Evolutionary conservation across 2,329 filamentous ascomycete genomes (phyloP).

Genomic region (Xylogone sp.): DNA sequence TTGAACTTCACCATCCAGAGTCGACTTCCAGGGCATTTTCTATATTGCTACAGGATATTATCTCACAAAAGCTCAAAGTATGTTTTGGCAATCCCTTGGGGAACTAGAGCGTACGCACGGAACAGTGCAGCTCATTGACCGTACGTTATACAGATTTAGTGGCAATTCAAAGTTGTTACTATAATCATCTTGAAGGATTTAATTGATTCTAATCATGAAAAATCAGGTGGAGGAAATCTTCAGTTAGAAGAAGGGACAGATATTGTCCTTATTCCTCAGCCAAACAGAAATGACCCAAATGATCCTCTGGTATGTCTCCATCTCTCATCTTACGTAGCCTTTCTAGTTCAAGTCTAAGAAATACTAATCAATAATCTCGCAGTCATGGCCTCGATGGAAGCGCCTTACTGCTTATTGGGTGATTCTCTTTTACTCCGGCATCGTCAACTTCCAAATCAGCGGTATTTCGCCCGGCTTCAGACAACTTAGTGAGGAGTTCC

Average conservation of each 20-base stretch:
- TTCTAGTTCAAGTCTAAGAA: background rate
- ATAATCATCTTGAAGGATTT: too few relatives aligned
- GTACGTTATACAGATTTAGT: too few relatives aligned
- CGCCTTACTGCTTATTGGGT: background rate
- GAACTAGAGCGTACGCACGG: too few relatives aligned
- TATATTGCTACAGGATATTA: too few relatives aligned
- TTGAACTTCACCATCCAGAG: too few relatives aligned
- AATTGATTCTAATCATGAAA: too few relatives aligned
- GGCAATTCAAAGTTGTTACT: too few relatives aligned
- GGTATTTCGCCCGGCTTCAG: background rate
- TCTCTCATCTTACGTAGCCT: too few relatives aligned
- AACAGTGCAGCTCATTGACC: too few relatives aligned
- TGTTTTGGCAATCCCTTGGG: too few relatives aligned
- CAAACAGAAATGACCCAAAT: conserved; percentile 2
- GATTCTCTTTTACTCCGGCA: background rate
- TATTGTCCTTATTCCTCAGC: conserved; percentile 7
- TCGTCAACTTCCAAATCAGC: background rate
- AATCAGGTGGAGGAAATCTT: background rate
- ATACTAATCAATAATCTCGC: background rate
- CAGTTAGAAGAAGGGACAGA: background rate
- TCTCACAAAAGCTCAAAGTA: too few relatives aligned
- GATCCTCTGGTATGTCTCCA: conserved; percentile 36
- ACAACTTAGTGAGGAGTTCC: background rate
- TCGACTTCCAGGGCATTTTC: too few relatives aligned
- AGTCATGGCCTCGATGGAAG: background rate